Conservation (phyloP, 805 yeast species). For the Spathaspora girioi region DNA sequence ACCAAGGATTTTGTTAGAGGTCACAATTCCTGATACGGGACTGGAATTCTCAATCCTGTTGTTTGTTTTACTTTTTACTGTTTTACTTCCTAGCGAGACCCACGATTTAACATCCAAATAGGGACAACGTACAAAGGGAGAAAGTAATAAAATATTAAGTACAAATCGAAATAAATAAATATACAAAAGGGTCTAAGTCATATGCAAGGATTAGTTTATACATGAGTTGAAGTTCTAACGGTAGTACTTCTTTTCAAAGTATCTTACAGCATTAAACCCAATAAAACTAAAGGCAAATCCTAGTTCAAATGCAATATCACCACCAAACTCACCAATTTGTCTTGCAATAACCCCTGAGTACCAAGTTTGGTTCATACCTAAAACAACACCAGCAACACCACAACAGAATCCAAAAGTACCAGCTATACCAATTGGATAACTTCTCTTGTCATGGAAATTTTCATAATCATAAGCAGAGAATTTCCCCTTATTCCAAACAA, state of each 20-base stretch:
- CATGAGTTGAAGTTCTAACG: background rate
- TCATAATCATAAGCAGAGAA: slow-evolving; percentile 59
- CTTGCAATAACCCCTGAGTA: slow-evolving; percentile 68
- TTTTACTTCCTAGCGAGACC: no score
- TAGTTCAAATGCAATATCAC: slow-evolving; percentile 84
- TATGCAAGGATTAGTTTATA: background rate
- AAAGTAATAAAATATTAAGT: background rate
- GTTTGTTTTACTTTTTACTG: no score
- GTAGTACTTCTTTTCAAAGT: slow-evolving; percentile 59
- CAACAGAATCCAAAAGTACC: slow-evolving; percentile 75
- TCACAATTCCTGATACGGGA: no score
- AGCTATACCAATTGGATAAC: slow-evolving; percentile 74
- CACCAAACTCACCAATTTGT: slow-evolving; percentile 64
- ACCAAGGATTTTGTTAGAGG: no score
- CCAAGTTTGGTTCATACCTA: slow-evolving; percentile 89
- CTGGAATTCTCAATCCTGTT: no score
- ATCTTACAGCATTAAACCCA: slow-evolving; percentile 55
- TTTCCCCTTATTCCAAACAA: slow-evolving; percentile 66
- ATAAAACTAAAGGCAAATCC: slow-evolving; percentile 65
- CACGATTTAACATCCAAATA: no score
- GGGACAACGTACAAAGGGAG: no score
- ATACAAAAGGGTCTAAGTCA: background rate
- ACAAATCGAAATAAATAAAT: background rate
- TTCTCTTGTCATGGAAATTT: slow-evolving; percentile 53
- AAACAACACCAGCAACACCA: slow-evolving; percentile 80